Base-by-base conservation (phyloP, 2,329 filamentous ascomycete species). In the Nemania sp. region DNA sequence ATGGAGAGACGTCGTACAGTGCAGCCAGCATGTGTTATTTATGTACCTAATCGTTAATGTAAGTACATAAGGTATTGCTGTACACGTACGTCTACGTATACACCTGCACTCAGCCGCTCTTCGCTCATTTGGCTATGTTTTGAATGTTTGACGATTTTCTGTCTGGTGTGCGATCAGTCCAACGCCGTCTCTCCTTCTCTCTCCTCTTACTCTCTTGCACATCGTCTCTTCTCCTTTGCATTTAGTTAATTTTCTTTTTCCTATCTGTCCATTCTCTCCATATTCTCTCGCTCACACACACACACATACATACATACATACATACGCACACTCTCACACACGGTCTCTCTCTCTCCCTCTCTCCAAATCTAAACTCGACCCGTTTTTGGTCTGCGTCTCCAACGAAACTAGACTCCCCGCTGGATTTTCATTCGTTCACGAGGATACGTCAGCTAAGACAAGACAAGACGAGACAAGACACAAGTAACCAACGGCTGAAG, bases 21-120 rank as follows among this genome's bases (percentile, higher is more conserved):
- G 4, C 8, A 32, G 29, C 29, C 8, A 32, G 8, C 29, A 5
- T 32, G 8, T 8, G 29, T 8, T 32, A 32, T 8, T 5, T 32
- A 32, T 8, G 8, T 32, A 32, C 29, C 29, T 32, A 41, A 11
- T 41, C 20, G 3, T 5, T 47, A 47, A 5, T 24, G 43, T 15
- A 47, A 20, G 15, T 26, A 45, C 41, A n/a, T 45, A 15, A 15
- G n/a, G n/a, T 18, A 45, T 5, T 45, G 41, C 41, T 45, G 41
- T 56, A 51, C 41, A 55, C 60, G 60, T 63, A 53, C 54, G 24
- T 45, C 32, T 35, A 35, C n/a, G n/a, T 35, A 5, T 41, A 45
- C 41, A 45, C 35, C 18, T 53, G 53, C 51, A 32, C 54, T 61
- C 62, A 64, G 49, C 57, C 66, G 52, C 58, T 54, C 51, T 52